These are phyloP conservation scores for Eucalyptus erythrocorys DNA, from an alignment of 345 rosid species.

Conservation along the genomic window DNA sequence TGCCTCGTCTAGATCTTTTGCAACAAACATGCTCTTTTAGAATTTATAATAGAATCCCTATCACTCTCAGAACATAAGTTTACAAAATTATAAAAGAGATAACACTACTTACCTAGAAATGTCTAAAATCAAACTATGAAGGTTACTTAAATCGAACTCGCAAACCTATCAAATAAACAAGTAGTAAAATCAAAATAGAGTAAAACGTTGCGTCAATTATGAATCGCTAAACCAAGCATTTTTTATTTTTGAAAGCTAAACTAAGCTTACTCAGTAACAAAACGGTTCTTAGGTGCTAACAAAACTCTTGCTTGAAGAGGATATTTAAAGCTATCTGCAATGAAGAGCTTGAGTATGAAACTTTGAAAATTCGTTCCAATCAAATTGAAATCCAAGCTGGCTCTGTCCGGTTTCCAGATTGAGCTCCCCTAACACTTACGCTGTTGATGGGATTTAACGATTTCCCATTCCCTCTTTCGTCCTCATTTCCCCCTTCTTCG, in stretches of 20 bases:
- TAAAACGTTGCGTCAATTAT: rapidly evolving
- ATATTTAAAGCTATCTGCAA: neutral
- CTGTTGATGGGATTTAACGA: neutral
- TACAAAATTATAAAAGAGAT: too few relatives aligned
- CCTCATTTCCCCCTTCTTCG: neutral
- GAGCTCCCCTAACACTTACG: neutral
- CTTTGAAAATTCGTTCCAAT: neutral
- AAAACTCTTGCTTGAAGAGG: neutral
- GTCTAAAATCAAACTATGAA: neutral
- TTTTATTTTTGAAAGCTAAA: neutral
- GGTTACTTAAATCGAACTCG: neutral
- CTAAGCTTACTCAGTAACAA: neutral
- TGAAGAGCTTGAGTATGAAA: neutral
- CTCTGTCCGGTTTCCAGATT: neutral
- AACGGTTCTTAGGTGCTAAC: neutral
- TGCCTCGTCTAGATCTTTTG: too few relatives aligned
- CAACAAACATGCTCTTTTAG: neutral
- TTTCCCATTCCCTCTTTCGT: neutral
- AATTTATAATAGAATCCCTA: too few relatives aligned
- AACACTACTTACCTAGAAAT: neutral
- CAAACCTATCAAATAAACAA: neutral
- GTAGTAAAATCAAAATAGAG: neutral
- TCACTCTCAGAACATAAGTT: neutral
- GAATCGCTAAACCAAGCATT: rapidly evolving
- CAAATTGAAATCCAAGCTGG: neutral